Base-by-base conservation (phyloP, 768 basidiomycete genomes). In the Boletus rex-veris region DNA sequence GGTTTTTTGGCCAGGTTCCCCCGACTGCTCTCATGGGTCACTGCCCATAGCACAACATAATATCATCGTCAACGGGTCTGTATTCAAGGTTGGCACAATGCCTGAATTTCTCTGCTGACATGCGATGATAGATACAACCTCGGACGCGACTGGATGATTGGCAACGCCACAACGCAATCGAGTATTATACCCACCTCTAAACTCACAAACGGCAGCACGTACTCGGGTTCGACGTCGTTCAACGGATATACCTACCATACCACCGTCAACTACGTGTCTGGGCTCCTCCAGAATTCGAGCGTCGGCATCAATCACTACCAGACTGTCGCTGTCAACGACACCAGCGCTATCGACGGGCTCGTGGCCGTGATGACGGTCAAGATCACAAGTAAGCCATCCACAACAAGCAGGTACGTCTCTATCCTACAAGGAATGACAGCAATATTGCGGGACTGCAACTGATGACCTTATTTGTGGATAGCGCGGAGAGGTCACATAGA, bases 91-190 rank as follows among this genome's bases (percentile, higher is more conserved):
- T 14, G 33, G 33, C 15, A 30, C 28, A 7, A 28, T 8, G 11
- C 16, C 15, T 4, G 6, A 11, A 37, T 21, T 0, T 39, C 30
- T 30, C 10, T 5, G 10, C 36, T 46, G 35, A 49, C 46, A 18
- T 41, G 16, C 21, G 19, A 28, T 11, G 24, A n/a, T 18, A 81
- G 83, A 7, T 86, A 95, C 70, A 85, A 94, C 65, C 74, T 87
- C 30, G 92, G 86, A 12, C 85, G 93, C 24, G 92, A 97, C 65
- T 88, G 82, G 77, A 72, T 96, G n/a, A 74, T 95, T 24, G 90
- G 88, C 19, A 93, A 93, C 65, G 85, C 88, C 21, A 93, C 92
- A 0, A 66, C 71, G 19, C 73, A 77, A 45, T 61, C 69, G 10
- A 58, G 40, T 4, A 41, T 67, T 10, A 57, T 71, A 12, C 57